Evolutionary conservation across 2,329 filamentous ascomycete species (phyloP), one percentile per base, ranked within the genome.

Genomic region (Aspergillus neotritici): DNA sequence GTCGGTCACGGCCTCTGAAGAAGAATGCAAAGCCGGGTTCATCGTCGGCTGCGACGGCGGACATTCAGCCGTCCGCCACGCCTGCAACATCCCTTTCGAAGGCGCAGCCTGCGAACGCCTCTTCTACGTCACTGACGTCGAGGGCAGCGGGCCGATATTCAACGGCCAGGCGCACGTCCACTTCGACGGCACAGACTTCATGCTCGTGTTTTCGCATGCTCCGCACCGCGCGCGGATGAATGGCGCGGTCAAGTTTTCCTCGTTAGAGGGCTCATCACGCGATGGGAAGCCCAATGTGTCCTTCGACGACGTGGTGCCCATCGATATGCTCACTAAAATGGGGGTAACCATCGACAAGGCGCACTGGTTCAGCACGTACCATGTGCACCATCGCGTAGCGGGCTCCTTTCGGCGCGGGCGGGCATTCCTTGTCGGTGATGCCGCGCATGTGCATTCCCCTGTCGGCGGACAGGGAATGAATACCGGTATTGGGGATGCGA

Each of bases 401-500:
- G 60, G 61, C 6, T 52, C 47, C 7, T 75, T 76, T 51, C 69
- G 71, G 5, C 64, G 67, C 15, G 70, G 72, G 2, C 68, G 75
- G 3, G 64, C 77, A 3, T 74, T 80, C 34, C 60, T 82, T 0
- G 76, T 73, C 2, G 77, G 78, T 11, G 78, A 82, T 43, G 76
- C 77, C 5, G 75, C 74, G 1, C 77, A 81, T 46, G 76, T 76
- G 10, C 76, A 80, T 47, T 75, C 67, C 31, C 75, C 75, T 0
- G 71, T 72, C 0, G 78, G 76, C 2, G 78, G 75, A 0, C 77
- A 79, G 52, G 78, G 78, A 1, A 75, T 80, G 73, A 80, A 80
- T 52, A 74, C 74, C 0, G 76, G 76, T 0, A 67, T 80, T 14
- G 71, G 74, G 16, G 76, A 79, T 43, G 70, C 74, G 1, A 64